phyloP scores from a whole-genome alignment of 192 early-diverging fungal genomes.

The Coemansia sp. region DNA sequence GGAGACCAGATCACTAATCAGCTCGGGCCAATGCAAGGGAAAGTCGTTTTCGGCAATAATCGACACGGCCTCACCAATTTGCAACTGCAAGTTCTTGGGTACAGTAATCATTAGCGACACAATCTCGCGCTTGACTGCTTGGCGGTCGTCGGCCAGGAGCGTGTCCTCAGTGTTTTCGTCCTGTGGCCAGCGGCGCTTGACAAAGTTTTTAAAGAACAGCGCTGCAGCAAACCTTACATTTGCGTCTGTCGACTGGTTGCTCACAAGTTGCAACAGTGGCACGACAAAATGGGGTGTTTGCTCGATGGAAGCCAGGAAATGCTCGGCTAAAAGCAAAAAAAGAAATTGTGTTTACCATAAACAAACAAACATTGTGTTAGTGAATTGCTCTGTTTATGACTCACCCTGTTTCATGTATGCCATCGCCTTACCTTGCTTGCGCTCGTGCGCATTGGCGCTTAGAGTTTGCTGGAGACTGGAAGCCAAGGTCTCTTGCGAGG shows the following conservation, averaged over 20 bases:
- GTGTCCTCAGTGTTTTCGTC: slow-evolving; percentile 45
- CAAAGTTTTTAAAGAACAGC: slow-evolving; percentile 96
- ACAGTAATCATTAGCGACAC: slow-evolving; percentile 85
- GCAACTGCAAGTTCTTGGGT: slow-evolving; percentile 78
- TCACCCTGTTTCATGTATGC: not conserved
- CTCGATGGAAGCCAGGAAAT: slow-evolving; percentile 59
- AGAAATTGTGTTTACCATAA: not conserved
- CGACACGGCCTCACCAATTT: slow-evolving; percentile 90
- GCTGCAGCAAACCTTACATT: slow-evolving; percentile 77
- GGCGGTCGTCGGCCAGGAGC: slow-evolving; percentile 64
- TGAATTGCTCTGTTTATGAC: slow-evolving; percentile 21
- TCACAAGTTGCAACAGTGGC: slow-evolving; percentile 75
- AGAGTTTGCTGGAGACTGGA: slow-evolving; percentile 55
- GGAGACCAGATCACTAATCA: slow-evolving; percentile 76
- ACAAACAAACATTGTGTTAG: slow-evolving; percentile 24
- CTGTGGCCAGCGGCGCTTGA: slow-evolving; percentile 82
- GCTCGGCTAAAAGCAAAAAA: slow-evolving; percentile 57
- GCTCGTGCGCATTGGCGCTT: slow-evolving; percentile 46
- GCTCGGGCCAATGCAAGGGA: slow-evolving; percentile 82
- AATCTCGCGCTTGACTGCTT: slow-evolving; percentile 79
- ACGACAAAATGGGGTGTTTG: slow-evolving; percentile 66
- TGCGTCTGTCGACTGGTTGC: slow-evolving; percentile 58
- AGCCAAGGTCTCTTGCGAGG: slow-evolving; percentile 36
- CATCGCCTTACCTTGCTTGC: slow-evolving; percentile 42
- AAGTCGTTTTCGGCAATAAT: slow-evolving; percentile 94